A percentile compares a stretch with the other conserved stretches of the same genome.
Evolutionary conservation across 208 protist species (phyloP).

Genomic region (Trypanosoma caninum): DNA sequence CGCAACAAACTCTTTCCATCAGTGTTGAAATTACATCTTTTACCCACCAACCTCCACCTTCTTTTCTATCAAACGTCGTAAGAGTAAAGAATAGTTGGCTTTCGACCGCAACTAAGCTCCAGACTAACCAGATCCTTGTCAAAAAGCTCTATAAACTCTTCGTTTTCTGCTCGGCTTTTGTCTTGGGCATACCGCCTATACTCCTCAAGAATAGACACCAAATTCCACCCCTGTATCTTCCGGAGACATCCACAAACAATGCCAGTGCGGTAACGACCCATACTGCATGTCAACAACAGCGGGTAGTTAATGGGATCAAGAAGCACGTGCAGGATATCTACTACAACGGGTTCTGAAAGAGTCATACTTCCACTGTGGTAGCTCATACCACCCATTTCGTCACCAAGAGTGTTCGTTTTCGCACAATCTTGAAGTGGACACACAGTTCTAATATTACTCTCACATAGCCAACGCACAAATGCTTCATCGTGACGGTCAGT

Average conservation of each 20-base stretch:
- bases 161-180: slow-evolving; percentile 94
- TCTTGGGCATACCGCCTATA: slow-evolving; percentile 95
- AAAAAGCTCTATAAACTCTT: slow-evolving; percentile 99
- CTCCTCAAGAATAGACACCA: slow-evolving; percentile 98
- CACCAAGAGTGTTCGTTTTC: slow-evolving; percentile 8
- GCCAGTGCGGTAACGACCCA: slow-evolving; percentile 96
- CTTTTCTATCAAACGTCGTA: neutral
- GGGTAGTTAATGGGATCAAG: slow-evolving; percentile 95
- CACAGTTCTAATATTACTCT: slow-evolving; percentile 87
- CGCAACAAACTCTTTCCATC: too few species aligned
- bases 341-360: slow-evolving; percentile 79
- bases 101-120: slow-evolving; percentile 42
- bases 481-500: slow-evolving; percentile 88
- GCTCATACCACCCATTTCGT: slow-evolving; percentile 16
- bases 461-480: slow-evolving; percentile 93
- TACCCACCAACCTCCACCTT: neutral
- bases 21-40: too few species aligned
- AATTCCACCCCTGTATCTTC: slow-evolving; percentile 97
- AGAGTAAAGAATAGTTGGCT: slow-evolving; percentile 69
- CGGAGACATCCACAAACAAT: slow-evolving; percentile 97
- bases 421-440: slow-evolving; percentile 55
- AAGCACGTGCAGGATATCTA: slow-evolving; percentile 93
- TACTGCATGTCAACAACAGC: slow-evolving; percentile 95
- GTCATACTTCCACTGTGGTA: slow-evolving; percentile 57
- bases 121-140: slow-evolving; percentile 96